Base-by-base conservation (phyloP, 257 asterid genomes). In the Agastache rugosa region DNA sequence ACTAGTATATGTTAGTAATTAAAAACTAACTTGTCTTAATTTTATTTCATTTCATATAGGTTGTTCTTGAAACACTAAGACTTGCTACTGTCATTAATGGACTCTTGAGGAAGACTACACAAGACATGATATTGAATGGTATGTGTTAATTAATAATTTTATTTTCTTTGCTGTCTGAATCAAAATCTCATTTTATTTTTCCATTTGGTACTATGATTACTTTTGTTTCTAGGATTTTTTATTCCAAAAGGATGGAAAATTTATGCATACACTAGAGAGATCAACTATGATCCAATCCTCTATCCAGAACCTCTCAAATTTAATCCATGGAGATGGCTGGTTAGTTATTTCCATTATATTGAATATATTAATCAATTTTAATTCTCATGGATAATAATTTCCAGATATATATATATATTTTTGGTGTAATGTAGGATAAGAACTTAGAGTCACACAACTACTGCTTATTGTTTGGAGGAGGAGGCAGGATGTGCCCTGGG, bases 281-380 rank as follows among this genome's bases (percentile, higher is more conserved):
- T 89, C 66, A 93, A 93, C 81, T 89, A 89, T 45, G 97, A 93
- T 67, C 87, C 92, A 8, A 11, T 55, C 3, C 79, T 89, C 10
- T 89, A 91, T 70, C 87, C 90, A 1, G 96, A 91, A 8, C 92
- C 98, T 31, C 77, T 74, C 0, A 77, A 72, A 69, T 93, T 93
- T n/a, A 85, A 89, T 76, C 98, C 98, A 12, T 85, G 93, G 95
- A 91, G 97, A 88, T 93, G 98, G 98, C 71, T 76, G 80, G 80
- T 80, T 50, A 78, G 89, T 80, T 69, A 69, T 50, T 63, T 31
- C 37, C 37, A 34, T n/a, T n/a, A 34, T 16, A n/a, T 0, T 63
- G 6, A 16, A 50, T 47, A 17, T 50, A 22, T 25, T 8, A 61
- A 56, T 63, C 19, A 44, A 14, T 10, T 29, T 56, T n/a, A n/a